A percentile compares a stretch with the other conserved stretches of the same genome.
Evolutionary conservation across 345 rosid species (phyloP).

Genomic region (Syzygium oleosum): DNA sequence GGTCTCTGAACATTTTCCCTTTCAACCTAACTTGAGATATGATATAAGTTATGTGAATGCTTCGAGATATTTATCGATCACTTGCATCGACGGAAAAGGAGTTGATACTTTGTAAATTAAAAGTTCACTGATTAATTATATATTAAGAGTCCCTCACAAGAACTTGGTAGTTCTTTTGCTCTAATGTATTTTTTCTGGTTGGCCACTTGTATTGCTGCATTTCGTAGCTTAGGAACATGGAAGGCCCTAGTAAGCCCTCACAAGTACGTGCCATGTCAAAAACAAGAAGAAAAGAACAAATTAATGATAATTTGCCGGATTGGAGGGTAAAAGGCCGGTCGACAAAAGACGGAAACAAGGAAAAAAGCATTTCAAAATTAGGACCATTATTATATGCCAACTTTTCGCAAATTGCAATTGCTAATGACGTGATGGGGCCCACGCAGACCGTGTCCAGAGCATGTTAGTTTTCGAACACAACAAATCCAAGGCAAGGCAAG

Average conservation of each 20-base stretch:
- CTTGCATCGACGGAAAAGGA: background rate
- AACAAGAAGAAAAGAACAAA: background rate
- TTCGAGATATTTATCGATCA: background rate
- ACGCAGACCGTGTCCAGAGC: background rate
- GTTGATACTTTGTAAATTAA: background rate
- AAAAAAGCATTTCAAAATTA: background rate
- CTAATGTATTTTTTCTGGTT: background rate
- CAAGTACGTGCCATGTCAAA: background rate
- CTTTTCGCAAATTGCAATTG: background rate
- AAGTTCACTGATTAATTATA: background rate
- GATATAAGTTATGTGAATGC: fast-evolving
- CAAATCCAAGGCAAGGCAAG: background rate
- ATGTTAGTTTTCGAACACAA: background rate
- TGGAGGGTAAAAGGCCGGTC: background rate
- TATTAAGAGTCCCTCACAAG: background rate
- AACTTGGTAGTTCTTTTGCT: background rate
- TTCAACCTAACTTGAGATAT: background rate
- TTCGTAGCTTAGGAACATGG: too few relatives aligned
- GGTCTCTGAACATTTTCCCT: fast-evolving
- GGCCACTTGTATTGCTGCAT: too few relatives aligned
- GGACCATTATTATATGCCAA: background rate
- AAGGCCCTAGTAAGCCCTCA: too few relatives aligned
- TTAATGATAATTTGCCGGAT: background rate
- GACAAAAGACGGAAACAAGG: background rate
- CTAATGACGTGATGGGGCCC: background rate